Conservation (phyloP, 306 rosid species). For the Cucurbita pepo region DNA sequence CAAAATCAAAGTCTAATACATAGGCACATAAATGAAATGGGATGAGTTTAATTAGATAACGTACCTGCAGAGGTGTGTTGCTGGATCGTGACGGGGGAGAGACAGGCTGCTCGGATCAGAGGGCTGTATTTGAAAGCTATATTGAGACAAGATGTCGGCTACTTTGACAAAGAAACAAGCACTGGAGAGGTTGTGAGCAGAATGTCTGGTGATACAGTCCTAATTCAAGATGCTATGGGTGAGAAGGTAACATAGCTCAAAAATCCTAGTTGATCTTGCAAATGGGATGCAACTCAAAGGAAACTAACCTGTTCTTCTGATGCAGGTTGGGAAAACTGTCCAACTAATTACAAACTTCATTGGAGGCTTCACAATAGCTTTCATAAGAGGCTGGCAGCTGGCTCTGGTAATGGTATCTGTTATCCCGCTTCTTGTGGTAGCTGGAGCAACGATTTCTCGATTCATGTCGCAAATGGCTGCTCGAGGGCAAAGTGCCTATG, state of each 20-base stretch:
- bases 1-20: not conserved
- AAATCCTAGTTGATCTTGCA: not conserved
- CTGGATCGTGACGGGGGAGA: slow-evolving; percentile 27
- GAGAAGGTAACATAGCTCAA: not conserved
- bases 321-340: slow-evolving; percentile 4
- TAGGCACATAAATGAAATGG: not conserved
- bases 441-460: not conserved
- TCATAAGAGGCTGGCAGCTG: not conserved
- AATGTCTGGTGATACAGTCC: slow-evolving; percentile 16
- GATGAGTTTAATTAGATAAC: not conserved
- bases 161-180: slow-evolving; percentile 2
- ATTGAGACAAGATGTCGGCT: slow-evolving; percentile 10
- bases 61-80: slow-evolving; percentile 19
- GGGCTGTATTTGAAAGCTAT: slow-evolving; percentile 17
- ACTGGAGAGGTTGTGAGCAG: slow-evolving; percentile 14
- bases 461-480: slow-evolving; percentile 1
- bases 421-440: not conserved
- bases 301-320: not conserved
- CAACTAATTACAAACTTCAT: slow-evolving; percentile 2
- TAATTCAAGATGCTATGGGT: slow-evolving; percentile 13
- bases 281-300: not conserved
- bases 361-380: slow-evolving; percentile 4
- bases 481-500: not conserved
- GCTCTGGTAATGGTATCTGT: not conserved
- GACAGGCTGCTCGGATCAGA: slow-evolving; percentile 24